Base-by-base conservation (phyloP, 306 rosid species). In the Quercus rubra region DNA sequence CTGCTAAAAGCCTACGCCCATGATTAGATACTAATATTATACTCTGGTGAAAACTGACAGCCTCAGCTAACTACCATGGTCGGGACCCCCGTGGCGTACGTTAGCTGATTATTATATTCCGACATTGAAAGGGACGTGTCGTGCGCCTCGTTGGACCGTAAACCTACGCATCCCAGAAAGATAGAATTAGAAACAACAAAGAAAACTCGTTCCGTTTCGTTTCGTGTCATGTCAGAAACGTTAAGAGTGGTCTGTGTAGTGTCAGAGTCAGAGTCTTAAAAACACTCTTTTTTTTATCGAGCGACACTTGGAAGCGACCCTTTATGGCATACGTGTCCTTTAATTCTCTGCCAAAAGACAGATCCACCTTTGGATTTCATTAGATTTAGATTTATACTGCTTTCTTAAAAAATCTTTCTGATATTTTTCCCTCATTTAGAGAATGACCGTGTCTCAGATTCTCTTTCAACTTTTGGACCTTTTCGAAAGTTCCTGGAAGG, bases 251-350 rank as follows among this genome's bases (percentile, higher is more conserved):
- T 70, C 5, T 25, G 18, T 30, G 79, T 64, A 20, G 9, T 14
- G 73, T 74, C 64, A 23, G 67, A 18, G 49, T 71, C 80, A 31
- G 25, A 10, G n/a, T 51, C 55, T 31, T 56, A 27, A 43, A 49
- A 41, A 41, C 46, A 49, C 6, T 15, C 55, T 7, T 49, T 19
- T 19, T 23, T 17, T 15, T 41, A 41, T 41, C 46, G 64, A 62
- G 82, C 78, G 78, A 77, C 80, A 52, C 84, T 85, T 79, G 12
- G 21, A 74, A 77, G 80, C 41, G 54, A 80, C 54, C 8, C 43
- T 62, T 56, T 64, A 21, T 20, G 9, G 21, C 20, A 58, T 73
- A 78, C 86, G 85, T 73, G 80, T 77, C 78, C 28, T 49, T 15
- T 54, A 46, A 66, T 54, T 51, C 23, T 61, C n/a, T 51, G 0